These are phyloP conservation scores for Eutypa lata DNA, from an alignment of 2,329 filamentous ascomycete genomes.

Conservation along the genomic window DNA sequence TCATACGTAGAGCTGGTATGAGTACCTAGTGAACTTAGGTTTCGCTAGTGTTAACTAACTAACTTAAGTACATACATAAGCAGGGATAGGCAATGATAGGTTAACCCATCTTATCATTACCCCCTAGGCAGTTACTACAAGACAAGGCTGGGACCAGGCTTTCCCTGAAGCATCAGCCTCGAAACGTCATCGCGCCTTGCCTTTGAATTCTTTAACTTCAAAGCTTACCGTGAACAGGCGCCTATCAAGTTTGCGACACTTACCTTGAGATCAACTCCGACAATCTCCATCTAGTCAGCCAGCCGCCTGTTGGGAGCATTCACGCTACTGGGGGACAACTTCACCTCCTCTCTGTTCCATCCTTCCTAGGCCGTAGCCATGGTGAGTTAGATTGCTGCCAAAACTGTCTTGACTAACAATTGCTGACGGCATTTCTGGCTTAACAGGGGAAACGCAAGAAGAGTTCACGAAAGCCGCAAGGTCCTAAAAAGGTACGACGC, in stretches of 20 bases:
- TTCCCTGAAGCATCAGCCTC: too few species aligned
- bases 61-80: too few species aligned
- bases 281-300: not conserved
- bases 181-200: not conserved
- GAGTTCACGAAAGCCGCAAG: constrained; percentile 76
- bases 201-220: not conserved
- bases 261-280: not conserved
- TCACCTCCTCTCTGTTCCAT: not conserved
- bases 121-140: too few species aligned
- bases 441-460: constrained; percentile 87
- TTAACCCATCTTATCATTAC: too few species aligned
- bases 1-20: too few species aligned
- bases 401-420: not conserved
- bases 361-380: not conserved
- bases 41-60: too few species aligned
- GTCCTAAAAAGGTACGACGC: constrained; percentile 70
- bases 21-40: too few species aligned
- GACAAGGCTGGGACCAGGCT: too few species aligned
- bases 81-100: too few species aligned
- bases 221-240: not conserved
- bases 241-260: not conserved
- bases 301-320: not conserved
- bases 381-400: not conserved
- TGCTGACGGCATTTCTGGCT: not conserved
- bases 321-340: not conserved